Evolutionary conservation across 768 basidiomycete species (phyloP).

Genomic region (Termitomyces sp.): DNA sequence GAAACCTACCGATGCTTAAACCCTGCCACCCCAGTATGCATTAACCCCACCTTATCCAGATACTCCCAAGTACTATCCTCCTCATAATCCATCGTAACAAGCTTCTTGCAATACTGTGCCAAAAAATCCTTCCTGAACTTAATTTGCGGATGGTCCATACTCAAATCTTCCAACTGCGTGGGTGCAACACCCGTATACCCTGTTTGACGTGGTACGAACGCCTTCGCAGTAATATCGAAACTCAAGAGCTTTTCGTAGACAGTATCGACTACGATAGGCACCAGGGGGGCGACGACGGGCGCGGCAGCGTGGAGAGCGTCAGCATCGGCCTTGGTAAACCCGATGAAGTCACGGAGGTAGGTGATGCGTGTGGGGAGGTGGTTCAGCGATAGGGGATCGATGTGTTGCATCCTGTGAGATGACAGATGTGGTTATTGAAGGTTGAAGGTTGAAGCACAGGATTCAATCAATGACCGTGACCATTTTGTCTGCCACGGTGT

Average conservation of each 20-base stretch:
- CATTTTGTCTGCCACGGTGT: too few species aligned
- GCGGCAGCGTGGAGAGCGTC: slow-evolving; percentile 37
- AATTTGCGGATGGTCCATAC: slow-evolving; percentile 41
- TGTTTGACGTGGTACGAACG: slow-evolving; percentile 33
- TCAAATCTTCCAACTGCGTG: slow-evolving; percentile 33
- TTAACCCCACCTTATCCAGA: slow-evolving; percentile 43
- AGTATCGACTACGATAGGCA: slow-evolving; percentile 39
- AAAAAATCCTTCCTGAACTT: slow-evolving; percentile 41
- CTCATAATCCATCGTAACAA: slow-evolving; percentile 44
- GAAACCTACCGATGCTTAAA: slow-evolving; percentile 38
- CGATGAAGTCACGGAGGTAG: slow-evolving; percentile 44
- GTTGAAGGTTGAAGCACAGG: neutral
- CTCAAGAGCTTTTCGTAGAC: slow-evolving; percentile 43
- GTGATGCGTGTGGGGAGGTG: slow-evolving; percentile 34
- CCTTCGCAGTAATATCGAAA: slow-evolving; percentile 40
- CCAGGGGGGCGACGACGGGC: slow-evolving; percentile 37
- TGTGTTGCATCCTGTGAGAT: slow-evolving; percentile 21
- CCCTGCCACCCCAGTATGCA: slow-evolving; percentile 44
- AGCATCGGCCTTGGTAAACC: slow-evolving; percentile 38
- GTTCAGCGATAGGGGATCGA: slow-evolving; percentile 22
- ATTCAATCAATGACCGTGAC: too few species aligned
- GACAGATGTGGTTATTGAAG: neutral
- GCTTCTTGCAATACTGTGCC: slow-evolving; percentile 28
- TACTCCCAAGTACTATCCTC: slow-evolving; percentile 41
- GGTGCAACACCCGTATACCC: slow-evolving; percentile 41